Conservation (phyloP, 768 basidiomycete genomes). For the Rubroboletus satanas region DNA sequence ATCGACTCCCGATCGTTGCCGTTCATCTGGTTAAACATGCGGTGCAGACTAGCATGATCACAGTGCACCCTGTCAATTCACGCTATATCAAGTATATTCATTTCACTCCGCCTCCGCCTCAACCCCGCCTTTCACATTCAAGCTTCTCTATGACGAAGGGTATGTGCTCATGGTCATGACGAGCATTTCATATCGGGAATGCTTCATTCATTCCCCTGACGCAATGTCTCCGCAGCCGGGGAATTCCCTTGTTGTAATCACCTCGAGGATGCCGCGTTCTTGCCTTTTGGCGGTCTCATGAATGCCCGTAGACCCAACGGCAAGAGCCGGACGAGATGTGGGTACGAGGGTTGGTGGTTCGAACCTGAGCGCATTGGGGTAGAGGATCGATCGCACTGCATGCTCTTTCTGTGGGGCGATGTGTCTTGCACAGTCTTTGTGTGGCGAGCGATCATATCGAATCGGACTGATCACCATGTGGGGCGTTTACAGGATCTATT, state of each 20-base stretch:
- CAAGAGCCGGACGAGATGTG: conserved; percentile 6
- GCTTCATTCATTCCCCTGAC: conserved; percentile 7
- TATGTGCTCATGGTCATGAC: conserved; percentile 5
- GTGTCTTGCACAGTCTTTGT: background rate
- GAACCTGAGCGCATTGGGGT: background rate
- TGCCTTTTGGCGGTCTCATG: conserved; percentile 3
- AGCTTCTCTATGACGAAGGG: conserved; percentile 18
- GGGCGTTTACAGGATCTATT: background rate
- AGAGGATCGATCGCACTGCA: conserved; percentile 2
- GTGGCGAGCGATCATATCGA: conserved; percentile 1
- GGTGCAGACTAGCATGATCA: conserved; percentile 14
- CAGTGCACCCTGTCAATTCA: background rate
- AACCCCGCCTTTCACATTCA: conserved; percentile 25
- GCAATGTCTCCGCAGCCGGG: conserved; percentile 8
- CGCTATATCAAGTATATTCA: conserved; percentile 6
- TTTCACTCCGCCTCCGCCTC: conserved; percentile 26
- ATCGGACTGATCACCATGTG: background rate
- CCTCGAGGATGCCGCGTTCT: conserved; percentile 28
- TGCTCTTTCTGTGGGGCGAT: conserved; percentile 3
- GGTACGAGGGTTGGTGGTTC: conserved; percentile 11
- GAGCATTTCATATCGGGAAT: conserved; percentile 11
- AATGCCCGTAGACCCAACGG: background rate
- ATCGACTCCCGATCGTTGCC: conserved; percentile 16
- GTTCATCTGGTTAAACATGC: conserved; percentile 1
- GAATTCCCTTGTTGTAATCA: conserved; percentile 26